Percentiles rank a stretch among this genome's conserved stretches.
phyloP scores from a whole-genome alignment of 306 rosid genomes.

The Cercis canadensis region DNA sequence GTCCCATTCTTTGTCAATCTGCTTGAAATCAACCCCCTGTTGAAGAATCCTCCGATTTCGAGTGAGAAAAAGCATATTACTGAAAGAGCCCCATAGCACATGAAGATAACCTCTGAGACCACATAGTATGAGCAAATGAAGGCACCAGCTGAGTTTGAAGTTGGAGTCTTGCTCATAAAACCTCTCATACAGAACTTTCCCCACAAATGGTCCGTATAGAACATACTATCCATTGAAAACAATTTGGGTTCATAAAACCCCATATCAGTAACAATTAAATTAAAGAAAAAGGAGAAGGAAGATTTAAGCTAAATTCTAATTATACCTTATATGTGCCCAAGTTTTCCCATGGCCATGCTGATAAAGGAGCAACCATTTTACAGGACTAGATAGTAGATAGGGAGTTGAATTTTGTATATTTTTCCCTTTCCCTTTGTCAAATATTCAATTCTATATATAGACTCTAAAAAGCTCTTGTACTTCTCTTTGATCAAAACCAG shows the following conservation, averaged over 20 bases:
- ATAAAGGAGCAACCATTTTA: conserved; percentile 69
- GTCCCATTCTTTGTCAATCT: conserved; percentile 71
- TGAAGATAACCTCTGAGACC: conserved; percentile 54
- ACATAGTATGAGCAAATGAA: conserved; percentile 60
- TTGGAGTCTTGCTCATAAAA: conserved; percentile 44
- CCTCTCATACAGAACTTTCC: conserved; percentile 52
- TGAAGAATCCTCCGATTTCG: conserved; percentile 61
- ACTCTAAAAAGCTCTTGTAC: neutral
- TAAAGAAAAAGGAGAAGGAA: neutral
- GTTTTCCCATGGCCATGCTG: conserved; percentile 87
- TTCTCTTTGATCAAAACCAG: neutral
- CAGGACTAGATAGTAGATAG: neutral
- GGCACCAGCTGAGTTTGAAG: conserved; percentile 52
- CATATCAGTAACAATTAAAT: neutral
- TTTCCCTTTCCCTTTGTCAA: conserved; percentile 1
- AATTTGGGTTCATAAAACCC: neutral
- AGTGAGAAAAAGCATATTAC: conserved; percentile 72
- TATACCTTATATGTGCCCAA: conserved; percentile 77
- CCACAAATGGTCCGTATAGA: conserved; percentile 67
- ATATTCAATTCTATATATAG: neutral
- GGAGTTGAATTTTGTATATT: neutral
- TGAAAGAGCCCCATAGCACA: conserved; percentile 53
- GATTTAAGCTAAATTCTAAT: neutral
- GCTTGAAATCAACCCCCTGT: conserved; percentile 85
- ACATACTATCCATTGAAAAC: conserved; percentile 46